Evolutionary conservation across 305 asterid genomes (phyloP).

Genomic region (Fraxinus baroniana): DNA sequence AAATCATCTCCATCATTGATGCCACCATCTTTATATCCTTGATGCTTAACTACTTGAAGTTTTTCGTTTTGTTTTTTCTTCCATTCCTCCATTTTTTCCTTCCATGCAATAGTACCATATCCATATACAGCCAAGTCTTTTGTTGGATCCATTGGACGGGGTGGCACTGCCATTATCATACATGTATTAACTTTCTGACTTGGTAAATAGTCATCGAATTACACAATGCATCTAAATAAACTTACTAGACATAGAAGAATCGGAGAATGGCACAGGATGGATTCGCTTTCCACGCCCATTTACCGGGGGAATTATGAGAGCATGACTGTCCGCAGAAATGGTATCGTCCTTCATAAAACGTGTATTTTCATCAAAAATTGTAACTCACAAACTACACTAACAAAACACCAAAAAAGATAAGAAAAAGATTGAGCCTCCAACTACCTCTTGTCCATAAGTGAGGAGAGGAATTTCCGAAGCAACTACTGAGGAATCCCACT

Average conservation of each 20-base stretch:
- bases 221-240: not conserved
- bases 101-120: constrained; percentile 79
- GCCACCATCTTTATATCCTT: constrained; percentile 49
- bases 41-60: constrained; percentile 69
- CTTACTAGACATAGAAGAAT: constrained; percentile 61
- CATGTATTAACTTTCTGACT: constrained; percentile 9
- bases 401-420: not conserved
- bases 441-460: constrained; percentile 77
- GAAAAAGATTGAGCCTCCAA: constrained; percentile 18
- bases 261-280: constrained; percentile 56
- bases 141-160: constrained; percentile 79
- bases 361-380: not conserved
- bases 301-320: constrained; percentile 63
- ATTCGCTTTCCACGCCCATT: constrained; percentile 58
- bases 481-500: constrained; percentile 42
- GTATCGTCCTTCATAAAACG: constrained; percentile 51
- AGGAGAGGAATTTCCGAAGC: constrained; percentile 66
- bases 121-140: constrained; percentile 78
- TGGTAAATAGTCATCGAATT: constrained; percentile 6
- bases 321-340: constrained; percentile 74
- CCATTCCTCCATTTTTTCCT: constrained; percentile 85
- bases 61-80: constrained; percentile 63
- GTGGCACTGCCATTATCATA: constrained; percentile 49
- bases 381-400: not conserved
- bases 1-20: constrained; percentile 43